Base-by-base conservation (phyloP, 179 eudicot genomes). In the Sideroxylon spinosum region DNA sequence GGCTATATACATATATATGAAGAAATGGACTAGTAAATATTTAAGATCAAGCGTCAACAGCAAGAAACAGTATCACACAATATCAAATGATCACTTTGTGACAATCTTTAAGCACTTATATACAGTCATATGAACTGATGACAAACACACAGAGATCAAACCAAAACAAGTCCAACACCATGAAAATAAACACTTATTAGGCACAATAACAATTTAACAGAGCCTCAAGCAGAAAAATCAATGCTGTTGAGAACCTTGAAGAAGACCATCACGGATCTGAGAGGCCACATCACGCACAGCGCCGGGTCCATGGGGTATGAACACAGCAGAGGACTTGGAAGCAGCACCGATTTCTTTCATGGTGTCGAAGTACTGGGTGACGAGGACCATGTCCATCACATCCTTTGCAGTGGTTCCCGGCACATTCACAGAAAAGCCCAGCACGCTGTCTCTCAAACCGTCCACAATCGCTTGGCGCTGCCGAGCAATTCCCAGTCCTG, bases 381-480 rank as follows among this genome's bases (percentile, higher is more conserved):
- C 82, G 1, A 85, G 82, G 11, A 85, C 80, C 88, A 85, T 85
- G 82, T 85, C 88, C 88, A 85, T 85, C 8, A 85, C 86, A 73
- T 85, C 88, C 70, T 81, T 85, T 20, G 88, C 78, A 11, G 82
- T 69, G 0, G 88, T 85, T 26, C 86, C 88, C 0, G 88, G 84
- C 17, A 85, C 86, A 53, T 82, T 85, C 25, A 59, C 73, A 6
- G 88, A 80, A 78, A 85, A 85, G 72, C 82, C 86, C 11, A 85
- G 75, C 75, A 85, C 88, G 71, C 88, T 85, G 46, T 85, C 88
- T 72, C 88, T 80, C 50, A 85, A 76, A n/a, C 88, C 88, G n/a
- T 85, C 88, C 46, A 83, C 88, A 32, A 85, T 85, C 12, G 88
- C 88, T 66, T 85, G 86, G 12, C 88, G 84, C 73, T 85, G 86